Base-by-base conservation (phyloP, 176 grass and related monocot species). In the Triticum urartu region DNA sequence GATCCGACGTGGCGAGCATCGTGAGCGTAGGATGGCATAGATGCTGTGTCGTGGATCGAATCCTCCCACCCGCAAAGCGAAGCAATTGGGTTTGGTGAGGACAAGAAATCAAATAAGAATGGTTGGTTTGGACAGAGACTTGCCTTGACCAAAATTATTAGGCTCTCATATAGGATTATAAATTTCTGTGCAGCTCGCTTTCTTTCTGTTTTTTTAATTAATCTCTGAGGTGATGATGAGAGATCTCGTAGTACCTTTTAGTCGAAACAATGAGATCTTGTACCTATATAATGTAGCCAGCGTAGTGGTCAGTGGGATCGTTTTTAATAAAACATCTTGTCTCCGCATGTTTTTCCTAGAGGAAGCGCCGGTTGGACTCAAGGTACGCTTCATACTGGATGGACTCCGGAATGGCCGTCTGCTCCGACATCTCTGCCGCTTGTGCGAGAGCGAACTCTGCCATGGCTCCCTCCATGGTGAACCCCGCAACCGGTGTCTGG, bases 21-120 rank as follows among this genome's bases (percentile, higher is more conserved):
- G 36, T 20, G 34, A 15, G 68, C 79, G 74, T 84, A 73, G 59
- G 74, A 79, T 35, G 34, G 34, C 12, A 42, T 20, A 10, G 43
- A 75, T 38, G 68, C 34, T 11, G n/a, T 17, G 65, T 11, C 21
- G 43, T 81, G 42, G 38, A 63, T 11, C 64, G 61, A 40, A 67
- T 75, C 64, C 80, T 36, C 12, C 26, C 47, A 12, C 21, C 3
- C 1, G 70, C 72, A 3, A 15, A 73, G 40, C 40, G 0, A 45
- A 12, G 73, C 73, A 76, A 60, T 69, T 79, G 25, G 74, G 85
- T 87, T 87, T 87, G 89, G 56, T 75, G 80, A 90, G 80, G 84
- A 72, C 36, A 83, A 69, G 35, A 47, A 80, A 61, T 25, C 25
- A 33, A 72, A 28, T 45, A 12, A 45, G 4, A 35, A 79, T 21